These are phyloP conservation scores for Malassezia pachydermatis DNA, from an alignment of 1,284 basidiomycete genomes.

Conservation along the genomic window DNA sequence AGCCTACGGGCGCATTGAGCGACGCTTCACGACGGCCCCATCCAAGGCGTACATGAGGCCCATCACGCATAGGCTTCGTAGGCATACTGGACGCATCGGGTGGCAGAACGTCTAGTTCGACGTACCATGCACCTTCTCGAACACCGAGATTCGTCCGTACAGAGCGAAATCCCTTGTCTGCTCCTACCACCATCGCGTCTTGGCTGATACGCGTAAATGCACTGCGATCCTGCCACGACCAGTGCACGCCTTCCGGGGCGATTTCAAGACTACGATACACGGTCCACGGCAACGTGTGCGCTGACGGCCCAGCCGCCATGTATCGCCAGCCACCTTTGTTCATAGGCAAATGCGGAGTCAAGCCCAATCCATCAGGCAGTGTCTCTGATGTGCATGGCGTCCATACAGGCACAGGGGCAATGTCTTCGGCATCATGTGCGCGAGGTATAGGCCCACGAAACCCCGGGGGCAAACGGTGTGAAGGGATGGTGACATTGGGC, in stretches of 20 bases:
- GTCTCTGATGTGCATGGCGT: conserved; percentile 11
- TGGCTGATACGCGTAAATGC: conserved; percentile 63
- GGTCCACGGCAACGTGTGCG: conserved; percentile 26
- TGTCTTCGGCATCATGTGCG: conserved; percentile 29
- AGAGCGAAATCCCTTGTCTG: conserved; percentile 81
- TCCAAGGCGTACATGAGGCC: conserved; percentile 76
- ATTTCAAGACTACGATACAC: conserved; percentile 37
- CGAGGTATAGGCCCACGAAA: conserved; percentile 34
- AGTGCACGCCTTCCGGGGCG: conserved; percentile 30
- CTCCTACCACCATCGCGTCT: conserved; percentile 66
- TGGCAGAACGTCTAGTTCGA: conserved; percentile 74
- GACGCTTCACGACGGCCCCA: conserved; percentile 84
- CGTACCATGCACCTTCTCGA: conserved; percentile 83
- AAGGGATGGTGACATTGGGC: background rate
- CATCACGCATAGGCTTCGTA: conserved; percentile 48
- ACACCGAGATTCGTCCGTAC: conserved; percentile 80
- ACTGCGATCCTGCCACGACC: conserved; percentile 59
- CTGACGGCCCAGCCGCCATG: conserved; percentile 35
- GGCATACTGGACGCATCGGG: conserved; percentile 37
- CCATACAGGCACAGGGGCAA: conserved; percentile 28
- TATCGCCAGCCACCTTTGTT: conserved; percentile 44
- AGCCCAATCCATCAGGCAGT: conserved; percentile 19
- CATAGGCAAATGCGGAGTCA: conserved; percentile 28
- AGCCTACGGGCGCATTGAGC: conserved; percentile 80
- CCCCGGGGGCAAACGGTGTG: conserved; percentile 24